These are phyloP conservation scores for Penicillium sp. DNA, from an alignment of 2,329 filamentous ascomycete species.

Conservation along the genomic window DNA sequence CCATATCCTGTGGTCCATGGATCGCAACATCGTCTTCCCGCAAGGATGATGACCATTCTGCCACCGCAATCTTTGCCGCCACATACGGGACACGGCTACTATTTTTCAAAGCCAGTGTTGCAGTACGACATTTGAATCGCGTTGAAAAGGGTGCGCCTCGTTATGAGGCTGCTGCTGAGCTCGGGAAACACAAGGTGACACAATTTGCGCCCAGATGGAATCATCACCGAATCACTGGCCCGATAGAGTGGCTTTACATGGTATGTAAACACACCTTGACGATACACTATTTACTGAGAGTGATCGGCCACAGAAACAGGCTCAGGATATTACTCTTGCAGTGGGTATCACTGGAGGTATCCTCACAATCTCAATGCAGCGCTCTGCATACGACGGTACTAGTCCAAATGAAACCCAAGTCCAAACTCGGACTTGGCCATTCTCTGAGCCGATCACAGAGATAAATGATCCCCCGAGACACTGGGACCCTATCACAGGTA, in stretches of 20 bases:
- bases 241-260: slow-evolving; percentile 31
- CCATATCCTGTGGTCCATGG: slow-evolving; percentile 38
- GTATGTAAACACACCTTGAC: slow-evolving; percentile 23
- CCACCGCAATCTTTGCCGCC: slow-evolving; percentile 28
- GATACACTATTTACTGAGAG: slow-evolving; percentile 7
- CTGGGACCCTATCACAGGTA: slow-evolving; percentile 38
- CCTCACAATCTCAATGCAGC: slow-evolving; percentile 22
- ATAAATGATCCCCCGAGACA: slow-evolving; percentile 16
- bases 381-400: slow-evolving; percentile 14
- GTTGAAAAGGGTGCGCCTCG: not conserved
- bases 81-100: slow-evolving; percentile 30
- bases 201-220: slow-evolving; percentile 3
- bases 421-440: slow-evolving; percentile 18
- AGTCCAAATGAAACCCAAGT: slow-evolving; percentile 3
- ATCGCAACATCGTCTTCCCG: slow-evolving; percentile 3
- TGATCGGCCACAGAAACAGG: slow-evolving; percentile 18
- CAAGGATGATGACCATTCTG: slow-evolving; percentile 9
- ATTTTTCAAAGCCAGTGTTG: slow-evolving; percentile 24
- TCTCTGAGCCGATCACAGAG: slow-evolving; percentile 16
- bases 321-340: slow-evolving; percentile 21
- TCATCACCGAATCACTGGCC: slow-evolving; percentile 28
- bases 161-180: slow-evolving; percentile 9
- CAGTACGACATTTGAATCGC: slow-evolving; percentile 4
- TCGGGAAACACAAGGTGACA: slow-evolving; percentile 1
- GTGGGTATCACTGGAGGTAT: slow-evolving; percentile 27